phyloP scores from a whole-genome alignment of 2,329 filamentous ascomycete genomes.

The Pezicula neosporulosa region DNA sequence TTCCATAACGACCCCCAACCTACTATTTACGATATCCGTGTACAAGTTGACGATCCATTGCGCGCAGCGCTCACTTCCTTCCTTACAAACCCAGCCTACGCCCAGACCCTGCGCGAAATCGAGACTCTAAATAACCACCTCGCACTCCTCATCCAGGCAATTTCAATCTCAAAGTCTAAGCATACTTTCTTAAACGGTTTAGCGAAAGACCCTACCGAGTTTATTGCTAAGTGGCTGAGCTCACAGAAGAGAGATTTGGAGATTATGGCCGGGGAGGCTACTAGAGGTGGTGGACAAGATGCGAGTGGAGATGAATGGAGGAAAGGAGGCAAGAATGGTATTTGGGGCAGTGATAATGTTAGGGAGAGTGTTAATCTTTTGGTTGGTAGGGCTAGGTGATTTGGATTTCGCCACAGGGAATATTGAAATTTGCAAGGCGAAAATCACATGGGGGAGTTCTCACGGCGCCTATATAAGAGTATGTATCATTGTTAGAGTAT shows the following conservation, averaged over 20 bases:
- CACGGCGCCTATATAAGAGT: conserved; percentile 1
- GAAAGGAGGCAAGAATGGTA: conserved; percentile 54
- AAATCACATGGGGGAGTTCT: conserved; percentile 7
- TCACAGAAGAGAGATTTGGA: conserved; percentile 90
- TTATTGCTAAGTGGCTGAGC: conserved; percentile 83
- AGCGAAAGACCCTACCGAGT: conserved; percentile 76
- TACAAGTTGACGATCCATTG: conserved; percentile 80
- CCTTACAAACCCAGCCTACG: conserved; percentile 66
- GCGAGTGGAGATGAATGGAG: conserved; percentile 66
- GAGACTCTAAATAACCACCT: conserved; percentile 79
- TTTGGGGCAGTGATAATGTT: conserved; percentile 60
- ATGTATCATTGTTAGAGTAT: conserved; percentile 10
- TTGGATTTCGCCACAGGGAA: conserved; percentile 5
- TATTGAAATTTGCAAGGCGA: not conserved
- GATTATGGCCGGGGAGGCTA: conserved; percentile 79
- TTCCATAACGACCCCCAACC: conserved; percentile 73
- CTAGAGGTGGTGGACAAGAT: conserved; percentile 52
- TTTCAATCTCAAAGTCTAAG: conserved; percentile 83
- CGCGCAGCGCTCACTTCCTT: conserved; percentile 62
- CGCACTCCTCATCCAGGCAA: conserved; percentile 75
- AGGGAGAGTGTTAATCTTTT: conserved; percentile 62
- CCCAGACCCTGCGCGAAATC: conserved; percentile 72
- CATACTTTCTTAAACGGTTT: conserved; percentile 82
- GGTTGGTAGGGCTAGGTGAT: conserved; percentile 31
- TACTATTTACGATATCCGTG: conserved; percentile 86